Conservation (phyloP, 2,329 filamentous ascomycete species). For the Epichloe festucae region DNA sequence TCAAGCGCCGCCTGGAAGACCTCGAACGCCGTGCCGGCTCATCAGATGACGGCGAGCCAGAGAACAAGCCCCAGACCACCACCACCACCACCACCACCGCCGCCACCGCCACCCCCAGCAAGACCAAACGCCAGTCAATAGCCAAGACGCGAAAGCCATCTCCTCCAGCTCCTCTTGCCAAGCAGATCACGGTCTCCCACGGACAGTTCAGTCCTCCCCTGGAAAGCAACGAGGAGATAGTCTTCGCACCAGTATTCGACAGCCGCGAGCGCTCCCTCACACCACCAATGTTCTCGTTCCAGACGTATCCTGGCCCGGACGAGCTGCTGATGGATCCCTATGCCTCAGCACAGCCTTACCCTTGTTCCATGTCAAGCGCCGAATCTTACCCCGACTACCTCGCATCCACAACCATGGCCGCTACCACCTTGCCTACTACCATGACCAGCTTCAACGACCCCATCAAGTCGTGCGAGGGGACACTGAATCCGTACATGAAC, state of each 20-base stretch:
- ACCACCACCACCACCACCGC: conserved; percentile 11
- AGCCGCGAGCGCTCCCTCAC: conserved; percentile 58
- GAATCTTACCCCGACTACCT: conserved; percentile 46
- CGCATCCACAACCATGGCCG: conserved; percentile 35
- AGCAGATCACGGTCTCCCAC: conserved; percentile 27
- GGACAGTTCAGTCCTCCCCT: conserved; percentile 48
- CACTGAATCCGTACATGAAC: conserved; percentile 53
- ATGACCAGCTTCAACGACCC: conserved; percentile 50
- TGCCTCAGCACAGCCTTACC: conserved; percentile 38
- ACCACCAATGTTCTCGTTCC: conserved; percentile 55
- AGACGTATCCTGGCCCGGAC: conserved; percentile 54
- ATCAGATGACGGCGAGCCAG: conserved; percentile 32
- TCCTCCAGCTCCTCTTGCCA: conserved; percentile 17
- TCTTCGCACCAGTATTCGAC: conserved; percentile 47
- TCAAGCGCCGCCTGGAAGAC: conserved; percentile 79
- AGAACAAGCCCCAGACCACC: conserved; percentile 23
- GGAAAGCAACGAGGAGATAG: conserved; percentile 48
- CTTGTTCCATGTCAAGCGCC: conserved; percentile 32
- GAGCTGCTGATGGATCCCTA: conserved; percentile 49
- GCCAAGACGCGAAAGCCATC: conserved; percentile 15
- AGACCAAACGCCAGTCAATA: conserved; percentile 25
- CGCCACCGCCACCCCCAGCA: conserved; percentile 16
- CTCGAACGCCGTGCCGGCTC: conserved; percentile 63
- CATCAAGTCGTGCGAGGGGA: conserved; percentile 38
- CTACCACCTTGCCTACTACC: conserved; percentile 49